Conservation (phyloP, 2,329 filamentous ascomycete species). For the Colletotrichum cereale region DNA sequence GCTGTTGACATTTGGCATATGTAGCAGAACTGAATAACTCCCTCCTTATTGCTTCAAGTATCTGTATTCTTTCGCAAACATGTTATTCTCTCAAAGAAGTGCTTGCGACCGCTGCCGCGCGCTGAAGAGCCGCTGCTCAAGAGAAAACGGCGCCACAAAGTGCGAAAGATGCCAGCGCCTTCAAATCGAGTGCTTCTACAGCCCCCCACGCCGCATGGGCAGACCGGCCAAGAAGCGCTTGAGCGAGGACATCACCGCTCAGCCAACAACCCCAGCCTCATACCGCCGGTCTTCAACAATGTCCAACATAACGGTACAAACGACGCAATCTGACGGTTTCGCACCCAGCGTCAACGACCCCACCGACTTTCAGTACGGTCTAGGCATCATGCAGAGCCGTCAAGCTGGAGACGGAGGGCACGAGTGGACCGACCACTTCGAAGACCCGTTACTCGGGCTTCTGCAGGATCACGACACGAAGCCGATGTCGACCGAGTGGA, state of each 20-base stretch:
- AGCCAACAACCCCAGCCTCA: background rate
- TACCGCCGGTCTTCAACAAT: constrained; percentile 29
- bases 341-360: constrained; percentile 8
- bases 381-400: constrained; percentile 25
- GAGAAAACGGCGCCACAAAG: constrained; percentile 29
- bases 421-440: constrained; percentile 22
- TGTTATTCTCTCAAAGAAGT: constrained; percentile 39
- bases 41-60: constrained; percentile 6
- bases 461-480: constrained; percentile 22
- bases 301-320: constrained; percentile 26
- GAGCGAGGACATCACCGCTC: constrained; percentile 14
- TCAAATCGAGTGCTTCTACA: constrained; percentile 37
- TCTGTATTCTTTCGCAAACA: constrained; percentile 11
- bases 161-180: constrained; percentile 38
- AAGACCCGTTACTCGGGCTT: constrained; percentile 25
- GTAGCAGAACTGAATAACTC: background rate
- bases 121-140: constrained; percentile 36
- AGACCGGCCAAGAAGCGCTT: constrained; percentile 36
- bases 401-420: constrained; percentile 9
- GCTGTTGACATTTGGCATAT: background rate
- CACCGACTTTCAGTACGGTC: constrained; percentile 32
- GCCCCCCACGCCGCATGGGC: constrained; percentile 35
- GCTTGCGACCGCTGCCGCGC: constrained; percentile 40
- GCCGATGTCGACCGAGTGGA: constrained; percentile 26
- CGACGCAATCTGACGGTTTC: constrained; percentile 12